Conservation (phyloP, 148 eudicot genomes). For the Cornus florida region DNA sequence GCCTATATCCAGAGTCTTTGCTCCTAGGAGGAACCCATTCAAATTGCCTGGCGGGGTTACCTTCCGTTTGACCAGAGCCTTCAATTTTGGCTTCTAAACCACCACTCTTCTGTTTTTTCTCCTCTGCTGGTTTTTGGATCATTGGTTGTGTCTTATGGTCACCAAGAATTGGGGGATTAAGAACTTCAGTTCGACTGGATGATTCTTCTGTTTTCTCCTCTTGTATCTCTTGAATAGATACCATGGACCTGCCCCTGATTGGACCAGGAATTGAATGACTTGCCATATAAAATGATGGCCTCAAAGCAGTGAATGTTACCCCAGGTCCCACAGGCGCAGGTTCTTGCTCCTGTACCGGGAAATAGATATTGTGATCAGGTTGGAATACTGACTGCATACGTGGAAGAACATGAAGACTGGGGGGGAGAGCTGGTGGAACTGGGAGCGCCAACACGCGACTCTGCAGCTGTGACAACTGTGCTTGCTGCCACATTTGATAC, state of each 20-base stretch:
- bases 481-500: conserved; percentile 52
- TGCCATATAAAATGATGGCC: conserved; percentile 27
- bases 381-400: conserved; percentile 35
- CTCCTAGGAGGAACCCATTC: conserved; percentile 1
- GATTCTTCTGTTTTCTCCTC: conserved; percentile 27
- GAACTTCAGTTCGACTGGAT: conserved; percentile 20
- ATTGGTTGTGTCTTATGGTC: conserved; percentile 15
- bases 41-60: neutral
- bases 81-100: conserved; percentile 11
- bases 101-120: conserved; percentile 14
- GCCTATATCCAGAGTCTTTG: conserved; percentile 1
- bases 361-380: conserved; percentile 27
- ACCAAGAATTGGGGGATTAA: conserved; percentile 6
- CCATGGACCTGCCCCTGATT: conserved; percentile 28
- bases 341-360: conserved; percentile 17
- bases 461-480: conserved; percentile 43
- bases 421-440: conserved; percentile 27
- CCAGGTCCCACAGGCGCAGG: conserved; percentile 6
- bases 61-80: neutral
- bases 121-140: conserved; percentile 18
- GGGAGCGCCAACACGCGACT: conserved; percentile 38
- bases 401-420: conserved; percentile 27
- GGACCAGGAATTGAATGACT: conserved; percentile 25
- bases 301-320: neutral
- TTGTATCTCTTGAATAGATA: conserved; percentile 39